Evolutionary conservation across 371 early-diverging fungal species (phyloP), one percentile per base, ranked within the genome.

Genomic region (Sporodiniella umbellata): DNA sequence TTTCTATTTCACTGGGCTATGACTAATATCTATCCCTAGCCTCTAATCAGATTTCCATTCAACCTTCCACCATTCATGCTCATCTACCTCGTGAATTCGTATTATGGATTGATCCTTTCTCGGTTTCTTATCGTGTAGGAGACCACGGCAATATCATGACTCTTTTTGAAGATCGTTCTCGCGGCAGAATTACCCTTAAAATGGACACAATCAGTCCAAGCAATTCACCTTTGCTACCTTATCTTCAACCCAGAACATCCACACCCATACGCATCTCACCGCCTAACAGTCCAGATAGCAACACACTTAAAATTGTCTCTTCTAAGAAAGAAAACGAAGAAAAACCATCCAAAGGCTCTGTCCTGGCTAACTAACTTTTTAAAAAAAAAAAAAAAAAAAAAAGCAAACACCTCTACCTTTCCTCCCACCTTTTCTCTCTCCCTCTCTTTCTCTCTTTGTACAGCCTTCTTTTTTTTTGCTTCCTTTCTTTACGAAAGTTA

Each of bases 51-150:
- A 63, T 64, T 6, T 33, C 51, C 38, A 54, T 75, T 37, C 31
- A 64, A 11, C 53, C 65, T 2, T 43, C 37, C 11, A 19, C 42
- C 3, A 62, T 71, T 24, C 59, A 61, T 33, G 43, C 63, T 19
- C 60, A 70, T 48, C 56, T 90, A 43, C 92, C 92, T 30, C 81
- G 79, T 40, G 92, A 90, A 62, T 67, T 89, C 19, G 85, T 88
- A 12, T 60, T 92, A 8, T 92, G 92, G 92, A 81, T 87, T 53
- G 92, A 92, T 64, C 92, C 92, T n/a, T 81, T 78, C 46, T 72
- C 61, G 33, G 90, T 90, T 5, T 79, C 85, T 8, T 92, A 88
- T 67, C 68, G 88, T 18, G 78, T 86, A 30, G 90, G 92, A 18
- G 92, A 92, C 62, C 81, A 86, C 48, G 88, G 87, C 11, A 73